Percentiles rank a stretch among this genome's conserved stretches.
Conservation (phyloP, 768 basidiomycete species). For the Lactifluus pinguis region DNA sequence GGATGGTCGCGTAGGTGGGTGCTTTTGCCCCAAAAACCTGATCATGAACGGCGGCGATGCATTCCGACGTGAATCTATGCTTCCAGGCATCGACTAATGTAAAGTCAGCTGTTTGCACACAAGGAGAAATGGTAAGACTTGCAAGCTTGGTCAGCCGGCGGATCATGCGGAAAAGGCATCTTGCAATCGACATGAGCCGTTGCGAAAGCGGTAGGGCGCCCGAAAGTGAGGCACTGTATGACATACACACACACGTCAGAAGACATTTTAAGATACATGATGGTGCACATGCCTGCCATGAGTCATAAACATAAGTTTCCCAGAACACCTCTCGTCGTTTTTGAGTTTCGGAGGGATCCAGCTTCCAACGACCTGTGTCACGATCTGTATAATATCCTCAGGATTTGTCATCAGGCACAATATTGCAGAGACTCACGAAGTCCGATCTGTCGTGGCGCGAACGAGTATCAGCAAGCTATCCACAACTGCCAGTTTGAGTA, state of each 20-base stretch:
- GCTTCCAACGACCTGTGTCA: constrained; percentile 58
- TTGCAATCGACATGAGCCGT: constrained; percentile 23
- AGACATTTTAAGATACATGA: not conserved
- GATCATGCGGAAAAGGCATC: constrained; percentile 34
- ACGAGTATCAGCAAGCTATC: constrained; percentile 11
- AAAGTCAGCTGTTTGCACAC: not conserved
- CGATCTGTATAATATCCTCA: constrained; percentile 38
- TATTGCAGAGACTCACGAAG: constrained; percentile 43
- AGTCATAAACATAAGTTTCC: constrained; percentile 57
- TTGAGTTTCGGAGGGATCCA: constrained; percentile 46
- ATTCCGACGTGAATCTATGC: constrained; percentile 53
- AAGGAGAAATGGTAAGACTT: constrained; percentile 44
- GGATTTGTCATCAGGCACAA: not conserved
- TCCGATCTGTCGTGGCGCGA: constrained; percentile 40
- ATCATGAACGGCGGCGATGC: constrained; percentile 56
- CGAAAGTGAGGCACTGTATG: constrained; percentile 56
- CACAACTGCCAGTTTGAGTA: constrained; percentile 2
- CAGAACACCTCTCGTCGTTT: constrained; percentile 53
- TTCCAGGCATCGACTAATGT: constrained; percentile 56
- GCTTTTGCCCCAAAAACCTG: constrained; percentile 56
- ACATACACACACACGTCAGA: constrained; percentile 3
- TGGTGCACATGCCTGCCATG: constrained; percentile 48
- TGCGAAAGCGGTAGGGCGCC: constrained; percentile 57
- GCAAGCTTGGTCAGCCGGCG: constrained; percentile 40
- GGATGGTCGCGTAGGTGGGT: constrained; percentile 51